Evolutionary conservation across 768 basidiomycete species (phyloP), one percentile per base, ranked within the genome.

Genomic region (Tricholoma bakamatsutake): DNA sequence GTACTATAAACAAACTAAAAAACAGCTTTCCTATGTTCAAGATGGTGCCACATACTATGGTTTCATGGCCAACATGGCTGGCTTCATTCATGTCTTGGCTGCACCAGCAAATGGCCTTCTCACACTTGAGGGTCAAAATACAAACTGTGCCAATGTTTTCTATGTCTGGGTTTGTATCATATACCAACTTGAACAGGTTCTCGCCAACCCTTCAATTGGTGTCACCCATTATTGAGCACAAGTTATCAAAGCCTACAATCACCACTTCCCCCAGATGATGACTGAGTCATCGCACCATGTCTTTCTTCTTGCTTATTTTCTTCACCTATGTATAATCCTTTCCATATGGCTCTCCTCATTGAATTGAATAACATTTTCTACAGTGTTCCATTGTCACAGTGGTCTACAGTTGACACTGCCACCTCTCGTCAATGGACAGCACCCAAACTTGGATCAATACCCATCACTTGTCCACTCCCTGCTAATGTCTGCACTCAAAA

Each of bases 81-180:
- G 53, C 1, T 61, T 67, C 54, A 58, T 62, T 27, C 54, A 65
- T 5, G 50, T 67, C 0, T 39, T 67, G 7, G 28, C 54, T 9
- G 37, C 64, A 8, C 54, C 50, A 0, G 69, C 65, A 1, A 66
- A 67, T 52, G 65, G 47, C 7, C 61, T 70, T 45, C 37, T 61
- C 1, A 66, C 66, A 3, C 62, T 69, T 5, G 67, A 70, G 50
- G 69, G 67, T 4, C 65, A 67, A 40, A 64, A 66, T 33, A 64
- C 62, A 0, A 69, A 57, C 1, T 68, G 67, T 47, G 63, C 67
- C 2, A 64, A 70, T 53, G 58, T 69, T 12, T 70, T 70, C 37
- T 67, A 66, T 58, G 66, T 60, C 5, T 69, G 66, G 63, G 63
- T 70, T 18, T 61, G 61, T 33, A 70, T 70, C 59, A 68, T 63